A percentile compares a stretch with the other conserved stretches of the same genome.
Conservation (phyloP, 164 flowering plant species). For the Cinnamomum micranthum region DNA sequence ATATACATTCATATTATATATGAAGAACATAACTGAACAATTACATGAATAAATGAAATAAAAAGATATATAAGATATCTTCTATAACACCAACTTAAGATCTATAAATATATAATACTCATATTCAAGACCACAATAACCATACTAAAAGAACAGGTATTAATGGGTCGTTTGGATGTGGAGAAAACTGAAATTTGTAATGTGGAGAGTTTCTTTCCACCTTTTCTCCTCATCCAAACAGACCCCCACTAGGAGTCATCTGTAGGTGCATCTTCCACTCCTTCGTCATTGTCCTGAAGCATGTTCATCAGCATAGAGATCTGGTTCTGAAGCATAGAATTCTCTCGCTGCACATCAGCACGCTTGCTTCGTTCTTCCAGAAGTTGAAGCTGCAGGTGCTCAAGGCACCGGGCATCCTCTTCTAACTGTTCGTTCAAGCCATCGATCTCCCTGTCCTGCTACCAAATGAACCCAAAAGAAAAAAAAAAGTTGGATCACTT, state of each 20-base stretch:
- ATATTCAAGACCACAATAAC: neutral
- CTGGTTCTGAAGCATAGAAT: constrained; percentile 64
- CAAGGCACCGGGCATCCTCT: constrained; percentile 65
- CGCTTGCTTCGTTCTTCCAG: constrained; percentile 77
- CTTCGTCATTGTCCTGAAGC: constrained; percentile 63
- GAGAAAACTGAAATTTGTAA: no score
- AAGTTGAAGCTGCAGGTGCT: constrained; percentile 83
- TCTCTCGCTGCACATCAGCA: constrained; percentile 67
- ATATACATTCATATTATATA: no score
- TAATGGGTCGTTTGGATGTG: no score
- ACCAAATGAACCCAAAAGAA: neutral
- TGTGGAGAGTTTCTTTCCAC: no score
- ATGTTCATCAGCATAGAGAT: constrained; percentile 81
- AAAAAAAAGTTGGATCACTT: no score
- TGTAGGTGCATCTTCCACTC: constrained; percentile 23
- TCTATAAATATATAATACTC: neutral
- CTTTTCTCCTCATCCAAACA: no score
- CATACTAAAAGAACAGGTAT: neutral
- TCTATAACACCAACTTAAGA: neutral
- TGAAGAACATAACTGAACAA: neutral
- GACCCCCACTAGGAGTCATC: neutral
- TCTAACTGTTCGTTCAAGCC: constrained; percentile 86
- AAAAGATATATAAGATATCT: neutral
- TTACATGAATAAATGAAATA: neutral
- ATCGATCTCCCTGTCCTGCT: constrained; percentile 84